Evolutionary conservation across 75 land plant species (phyloP).

Genomic region (Cupressus sempervirens): DNA sequence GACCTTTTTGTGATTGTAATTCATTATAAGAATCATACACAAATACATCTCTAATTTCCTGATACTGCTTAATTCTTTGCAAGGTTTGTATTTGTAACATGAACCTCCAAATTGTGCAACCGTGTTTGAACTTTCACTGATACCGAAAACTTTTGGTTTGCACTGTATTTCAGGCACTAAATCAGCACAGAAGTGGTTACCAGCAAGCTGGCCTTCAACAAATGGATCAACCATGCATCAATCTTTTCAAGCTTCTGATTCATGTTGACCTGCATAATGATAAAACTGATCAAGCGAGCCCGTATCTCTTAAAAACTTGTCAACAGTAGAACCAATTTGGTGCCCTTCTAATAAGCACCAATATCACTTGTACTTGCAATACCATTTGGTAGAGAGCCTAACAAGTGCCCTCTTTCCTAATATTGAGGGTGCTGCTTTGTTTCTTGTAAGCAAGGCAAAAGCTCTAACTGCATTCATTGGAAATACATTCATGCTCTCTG

Average conservation of each 20-base stretch:
- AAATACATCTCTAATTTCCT: neutral
- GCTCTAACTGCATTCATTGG: neutral
- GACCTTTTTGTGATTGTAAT: neutral
- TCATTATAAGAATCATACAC: neutral
- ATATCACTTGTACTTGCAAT: slow-evolving; percentile 3
- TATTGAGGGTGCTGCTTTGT: neutral
- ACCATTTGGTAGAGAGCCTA: slow-evolving; percentile 4
- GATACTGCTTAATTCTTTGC: neutral
- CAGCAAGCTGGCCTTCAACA: neutral
- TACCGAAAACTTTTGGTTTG: neutral
- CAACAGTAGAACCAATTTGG: neutral
- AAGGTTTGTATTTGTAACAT: slow-evolving; percentile 9
- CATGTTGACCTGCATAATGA: neutral
- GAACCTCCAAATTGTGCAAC: neutral
- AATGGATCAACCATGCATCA: neutral
- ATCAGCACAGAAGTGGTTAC: neutral
- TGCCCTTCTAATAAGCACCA: neutral
- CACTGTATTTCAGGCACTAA: neutral
- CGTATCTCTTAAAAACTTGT: neutral
- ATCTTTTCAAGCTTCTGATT: neutral
- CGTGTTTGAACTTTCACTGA: neutral
- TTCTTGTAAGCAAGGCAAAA: neutral
- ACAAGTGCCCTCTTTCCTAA: neutral
- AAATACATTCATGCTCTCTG: neutral
- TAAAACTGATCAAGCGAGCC: neutral